These are phyloP conservation scores for Porodaedalea pini DNA, from an alignment of 1,284 basidiomycete genomes.

Conservation along the genomic window DNA sequence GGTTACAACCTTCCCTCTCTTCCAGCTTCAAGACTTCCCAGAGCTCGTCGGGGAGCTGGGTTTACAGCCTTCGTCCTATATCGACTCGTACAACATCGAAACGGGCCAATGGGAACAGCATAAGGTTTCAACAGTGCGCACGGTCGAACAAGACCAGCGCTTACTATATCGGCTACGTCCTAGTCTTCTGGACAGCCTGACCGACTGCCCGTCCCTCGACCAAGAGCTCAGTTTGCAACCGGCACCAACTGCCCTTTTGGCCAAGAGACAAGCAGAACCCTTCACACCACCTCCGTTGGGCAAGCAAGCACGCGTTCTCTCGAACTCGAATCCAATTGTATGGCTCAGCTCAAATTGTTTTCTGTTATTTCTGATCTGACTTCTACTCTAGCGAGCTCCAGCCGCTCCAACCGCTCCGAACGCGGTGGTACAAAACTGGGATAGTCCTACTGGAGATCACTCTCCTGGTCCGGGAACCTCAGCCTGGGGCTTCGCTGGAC, in stretches of 20 bases:
- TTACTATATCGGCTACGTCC: constrained; percentile 57
- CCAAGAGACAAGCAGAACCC: constrained; percentile 5
- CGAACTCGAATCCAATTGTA: constrained; percentile 15
- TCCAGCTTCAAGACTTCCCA: constrained; percentile 51
- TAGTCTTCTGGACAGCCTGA: constrained; percentile 51
- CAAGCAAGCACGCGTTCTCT: constrained; percentile 12
- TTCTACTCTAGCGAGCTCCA: constrained; percentile 10
- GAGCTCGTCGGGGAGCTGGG: constrained; percentile 51
- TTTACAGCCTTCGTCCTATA: constrained; percentile 45
- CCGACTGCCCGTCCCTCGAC: constrained; percentile 51
- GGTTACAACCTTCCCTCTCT: constrained; percentile 59
- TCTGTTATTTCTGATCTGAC: neutral
- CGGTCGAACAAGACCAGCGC: constrained; percentile 43
- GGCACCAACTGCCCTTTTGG: neutral
- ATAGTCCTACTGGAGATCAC: neutral
- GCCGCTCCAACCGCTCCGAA: neutral
- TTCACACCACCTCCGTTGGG: neutral
- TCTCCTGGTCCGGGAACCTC: neutral
- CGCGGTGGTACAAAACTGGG: neutral
- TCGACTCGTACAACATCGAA: constrained; percentile 54
- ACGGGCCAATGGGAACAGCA: constrained; percentile 59
- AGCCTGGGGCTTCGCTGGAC: neutral
- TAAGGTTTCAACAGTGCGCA: constrained; percentile 40
- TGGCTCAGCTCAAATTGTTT: neutral
- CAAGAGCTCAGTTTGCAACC: constrained; percentile 51